Base-by-base conservation (phyloP, 306 rosid species). In the Psophocarpus tetragonolobus region DNA sequence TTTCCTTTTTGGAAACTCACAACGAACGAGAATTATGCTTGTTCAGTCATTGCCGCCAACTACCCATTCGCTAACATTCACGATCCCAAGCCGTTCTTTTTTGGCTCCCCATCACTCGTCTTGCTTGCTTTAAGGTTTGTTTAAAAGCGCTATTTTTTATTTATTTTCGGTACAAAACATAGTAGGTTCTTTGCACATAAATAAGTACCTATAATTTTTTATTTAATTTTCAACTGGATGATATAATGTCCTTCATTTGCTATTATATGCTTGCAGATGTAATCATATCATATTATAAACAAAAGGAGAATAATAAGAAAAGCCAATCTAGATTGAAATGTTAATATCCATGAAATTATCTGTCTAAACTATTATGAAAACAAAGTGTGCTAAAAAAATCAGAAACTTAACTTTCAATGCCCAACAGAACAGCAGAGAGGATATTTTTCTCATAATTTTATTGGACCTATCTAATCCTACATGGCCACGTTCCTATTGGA, bases 361-460 rank as follows among this genome's bases (percentile, higher is more conserved):
- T 36, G 17, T 8, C 15, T 71, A 64, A 32, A 68, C 64, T 42
- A 50, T 38, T 39, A 30, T 23, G 63, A 30, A 77, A 71, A 48
- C 7, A 57, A 44, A 53, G 58, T 72, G 60, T 20, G 24, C 66
- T 33, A 13, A 20, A 65, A 80, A 60, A 75, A 53, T 24, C 47
- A 27, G 53, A 21, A 33, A 32, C 35, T 21, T 24, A 36, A 65
- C 15, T 18, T 23, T 38, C 39, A 36, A n/a, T 29, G 41, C 14
- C 68, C 30, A 27, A 41, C 47, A 26, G 47, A 71, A 61, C 32
- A 44, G 23, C 68, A 78, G 75, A 56, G 61, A 44, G 47, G 20
- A 33, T 12, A 15, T 21, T 29, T 29, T 51, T 38, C 47, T 63
- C 58, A 61, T 57, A 33, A 47, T 35, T 63, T 60, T 71, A 45